These are phyloP conservation scores for Lecanosticta acicola DNA, from an alignment of 2,329 filamentous ascomycete genomes.

Conservation along the genomic window DNA sequence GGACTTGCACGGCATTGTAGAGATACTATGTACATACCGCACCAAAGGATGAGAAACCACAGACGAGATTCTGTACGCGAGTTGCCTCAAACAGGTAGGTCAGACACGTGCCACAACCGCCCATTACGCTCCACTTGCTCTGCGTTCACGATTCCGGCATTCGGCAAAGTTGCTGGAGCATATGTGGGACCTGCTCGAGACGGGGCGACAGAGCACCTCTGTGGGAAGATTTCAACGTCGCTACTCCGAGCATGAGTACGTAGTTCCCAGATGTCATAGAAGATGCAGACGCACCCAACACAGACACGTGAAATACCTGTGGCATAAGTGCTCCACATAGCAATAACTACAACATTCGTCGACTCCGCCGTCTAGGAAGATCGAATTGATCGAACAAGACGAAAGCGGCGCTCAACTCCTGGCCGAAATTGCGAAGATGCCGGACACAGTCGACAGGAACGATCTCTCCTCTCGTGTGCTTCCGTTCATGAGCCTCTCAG, in stretches of 20 bases:
- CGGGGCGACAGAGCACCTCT: background rate
- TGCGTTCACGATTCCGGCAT: background rate
- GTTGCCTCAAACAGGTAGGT: no score
- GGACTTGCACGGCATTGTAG: slow-evolving; percentile 25
- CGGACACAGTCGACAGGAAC: slow-evolving; percentile 33
- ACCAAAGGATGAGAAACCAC: background rate
- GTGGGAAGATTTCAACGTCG: background rate
- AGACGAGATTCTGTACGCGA: background rate
- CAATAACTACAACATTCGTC: no score
- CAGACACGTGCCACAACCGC: no score
- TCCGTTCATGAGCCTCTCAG: slow-evolving; percentile 47
- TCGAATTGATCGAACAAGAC: no score
- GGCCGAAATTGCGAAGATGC: no score
- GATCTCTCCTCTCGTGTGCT: slow-evolving; percentile 41
- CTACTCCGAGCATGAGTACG: no score
- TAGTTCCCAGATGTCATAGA: no score
- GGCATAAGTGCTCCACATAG: no score
- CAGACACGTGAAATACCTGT: no score
- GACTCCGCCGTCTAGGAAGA: no score
- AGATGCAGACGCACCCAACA: no score
- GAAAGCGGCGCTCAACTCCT: no score
- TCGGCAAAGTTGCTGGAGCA: slow-evolving; percentile 1
- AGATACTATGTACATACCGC: slow-evolving; percentile 9
- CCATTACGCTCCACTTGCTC: slow-evolving; percentile 4
- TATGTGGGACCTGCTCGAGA: background rate